Evolutionary conservation across 768 basidiomycete species (phyloP).

Genomic region (Pholiota microspora): DNA sequence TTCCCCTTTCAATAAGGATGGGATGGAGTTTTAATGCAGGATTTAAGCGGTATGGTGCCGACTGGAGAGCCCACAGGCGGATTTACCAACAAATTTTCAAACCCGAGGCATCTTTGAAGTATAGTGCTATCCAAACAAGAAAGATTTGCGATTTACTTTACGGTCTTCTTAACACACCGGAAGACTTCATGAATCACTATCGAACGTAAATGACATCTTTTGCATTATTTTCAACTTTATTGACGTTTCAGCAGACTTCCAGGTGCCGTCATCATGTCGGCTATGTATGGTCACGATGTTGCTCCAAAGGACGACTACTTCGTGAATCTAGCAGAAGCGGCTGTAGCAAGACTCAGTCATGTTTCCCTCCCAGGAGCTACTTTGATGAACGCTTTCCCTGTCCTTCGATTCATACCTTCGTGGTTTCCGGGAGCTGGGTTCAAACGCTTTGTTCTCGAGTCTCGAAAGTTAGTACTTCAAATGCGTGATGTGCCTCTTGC

Average conservation of each 20-base stretch:
- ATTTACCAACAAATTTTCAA: constrained; percentile 27
- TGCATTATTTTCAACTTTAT: neutral
- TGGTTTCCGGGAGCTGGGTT: constrained; percentile 11
- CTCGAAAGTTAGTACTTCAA: neutral
- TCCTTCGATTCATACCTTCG: constrained; percentile 4
- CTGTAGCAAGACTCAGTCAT: neutral
- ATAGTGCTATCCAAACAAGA: constrained; percentile 21
- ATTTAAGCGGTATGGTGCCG: constrained; percentile 18
- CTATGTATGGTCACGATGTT: constrained; percentile 5
- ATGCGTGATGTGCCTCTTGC: constrained; percentile 3
- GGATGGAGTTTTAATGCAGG: neutral
- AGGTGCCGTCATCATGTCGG: constrained; percentile 5
- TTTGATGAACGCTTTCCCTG: constrained; percentile 4
- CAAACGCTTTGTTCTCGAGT: constrained; percentile 2
- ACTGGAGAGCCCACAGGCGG: constrained; percentile 27
- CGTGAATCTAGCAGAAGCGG: constrained; percentile 6
- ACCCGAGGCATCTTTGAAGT: constrained; percentile 15
- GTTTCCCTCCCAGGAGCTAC: neutral
- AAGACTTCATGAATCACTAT: constrained; percentile 12
- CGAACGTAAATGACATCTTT: neutral
- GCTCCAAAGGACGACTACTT: constrained; percentile 3
- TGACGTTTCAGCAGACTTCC: no score
- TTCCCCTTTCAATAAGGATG: neutral
- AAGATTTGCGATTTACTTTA: constrained; percentile 20
- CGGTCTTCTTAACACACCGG: constrained; percentile 6